phyloP scores from a whole-genome alignment of 2,329 filamentous ascomycete genomes.

The Akanthomyces muscarius region DNA sequence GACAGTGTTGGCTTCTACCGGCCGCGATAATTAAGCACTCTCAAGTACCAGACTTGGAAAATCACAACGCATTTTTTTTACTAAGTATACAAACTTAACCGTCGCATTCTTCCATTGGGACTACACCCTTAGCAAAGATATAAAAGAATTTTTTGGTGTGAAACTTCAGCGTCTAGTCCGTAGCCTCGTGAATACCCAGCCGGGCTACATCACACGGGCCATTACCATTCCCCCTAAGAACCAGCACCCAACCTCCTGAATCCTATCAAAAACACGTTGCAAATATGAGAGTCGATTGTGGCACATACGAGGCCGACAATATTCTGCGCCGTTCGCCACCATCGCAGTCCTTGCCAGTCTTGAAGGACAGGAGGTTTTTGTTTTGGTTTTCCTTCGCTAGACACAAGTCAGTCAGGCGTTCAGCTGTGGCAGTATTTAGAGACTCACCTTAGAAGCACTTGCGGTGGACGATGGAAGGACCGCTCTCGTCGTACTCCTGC shows the following conservation, averaged over 20 bases:
- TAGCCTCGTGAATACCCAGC: conserved; percentile 43
- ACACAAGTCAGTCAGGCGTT: not conserved
- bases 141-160: conserved; percentile 49
- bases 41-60: not conserved
- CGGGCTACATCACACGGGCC: conserved; percentile 49
- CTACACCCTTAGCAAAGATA: conserved; percentile 35
- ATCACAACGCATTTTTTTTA: conserved; percentile 25
- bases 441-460: conserved; percentile 96
- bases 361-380: conserved; percentile 32
- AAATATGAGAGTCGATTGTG: conserved; percentile 51
- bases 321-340: conserved; percentile 41
- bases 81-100: conserved; percentile 20
- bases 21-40: too few species aligned
- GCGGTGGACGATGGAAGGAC: conserved; percentile 98
- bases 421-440: not conserved
- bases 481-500: conserved; percentile 99
- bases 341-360: conserved; percentile 41
- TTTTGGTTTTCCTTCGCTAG: conserved; percentile 30
- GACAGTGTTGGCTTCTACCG: not conserved
- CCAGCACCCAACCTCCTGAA: conserved; percentile 49
- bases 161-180: conserved; percentile 52
- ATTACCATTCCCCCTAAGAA: conserved; percentile 44
- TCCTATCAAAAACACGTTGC: conserved; percentile 55
- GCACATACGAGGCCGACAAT: conserved; percentile 44
- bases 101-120: conserved; percentile 28